Conservation (phyloP, 805 yeast species). For the Yamadazyma sp. region DNA sequence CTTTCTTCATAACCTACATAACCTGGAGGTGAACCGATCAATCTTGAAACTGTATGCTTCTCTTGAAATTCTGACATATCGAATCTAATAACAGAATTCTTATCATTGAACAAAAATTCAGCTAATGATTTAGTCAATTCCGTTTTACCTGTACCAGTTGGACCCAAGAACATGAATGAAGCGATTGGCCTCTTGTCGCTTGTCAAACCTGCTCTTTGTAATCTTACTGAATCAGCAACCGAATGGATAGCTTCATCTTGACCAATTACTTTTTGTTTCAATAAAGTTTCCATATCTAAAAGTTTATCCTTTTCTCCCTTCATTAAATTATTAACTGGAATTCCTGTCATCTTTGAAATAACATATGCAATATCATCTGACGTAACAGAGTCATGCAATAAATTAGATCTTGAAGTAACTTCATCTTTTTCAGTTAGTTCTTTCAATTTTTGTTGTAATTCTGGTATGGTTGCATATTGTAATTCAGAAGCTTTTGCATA, state of each 20-base stretch:
- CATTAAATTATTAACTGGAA: conserved; percentile 86
- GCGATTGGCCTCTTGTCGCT: conserved; percentile 95
- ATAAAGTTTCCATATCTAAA: conserved; percentile 77
- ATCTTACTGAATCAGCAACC: conserved; percentile 88
- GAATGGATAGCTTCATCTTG: conserved; percentile 93
- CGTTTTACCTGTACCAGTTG: conserved; percentile 98
- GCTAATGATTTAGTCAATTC: conserved; percentile 92
- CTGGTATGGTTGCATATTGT: conserved; percentile 85
- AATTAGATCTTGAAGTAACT: conserved; percentile 19
- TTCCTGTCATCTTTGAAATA: conserved; percentile 91
- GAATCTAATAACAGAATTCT: conserved; percentile 80
- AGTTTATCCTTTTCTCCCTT: conserved; percentile 93
- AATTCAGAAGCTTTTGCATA: conserved; percentile 87
- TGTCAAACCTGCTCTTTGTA: conserved; percentile 95
- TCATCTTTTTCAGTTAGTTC: conserved; percentile 36
- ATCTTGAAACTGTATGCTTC: conserved; percentile 82
- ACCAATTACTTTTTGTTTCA: conserved; percentile 81
- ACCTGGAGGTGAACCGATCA: conserved; percentile 98
- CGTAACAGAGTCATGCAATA: conserved; percentile 89
- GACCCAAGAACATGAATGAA: conserved; percentile 93
- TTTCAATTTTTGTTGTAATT: conserved; percentile 61
- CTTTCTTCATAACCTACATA: conserved; percentile 95
- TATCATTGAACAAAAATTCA: conserved; percentile 87
- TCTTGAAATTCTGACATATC: conserved; percentile 99
- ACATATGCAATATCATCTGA: conserved; percentile 93